Percentiles rank a stretch among this genome's conserved stretches.
Evolutionary conservation across 768 basidiomycete genomes (phyloP).

Genomic region (Lactarius trivialis): DNA sequence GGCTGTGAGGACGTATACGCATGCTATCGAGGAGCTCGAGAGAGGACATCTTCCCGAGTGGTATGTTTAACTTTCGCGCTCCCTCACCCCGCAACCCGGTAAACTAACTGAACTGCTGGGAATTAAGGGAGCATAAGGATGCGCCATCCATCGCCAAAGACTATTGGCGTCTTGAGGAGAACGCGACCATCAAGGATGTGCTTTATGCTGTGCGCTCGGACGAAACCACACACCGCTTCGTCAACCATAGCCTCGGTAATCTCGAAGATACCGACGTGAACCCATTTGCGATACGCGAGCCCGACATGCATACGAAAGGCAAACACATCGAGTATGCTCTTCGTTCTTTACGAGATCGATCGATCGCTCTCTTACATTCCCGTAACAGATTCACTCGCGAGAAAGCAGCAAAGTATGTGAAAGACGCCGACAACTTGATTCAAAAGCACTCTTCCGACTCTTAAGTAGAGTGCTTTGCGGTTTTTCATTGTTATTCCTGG

Average conservation of each 20-base stretch:
- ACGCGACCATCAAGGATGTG: conserved; percentile 81
- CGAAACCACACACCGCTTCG: conserved; percentile 89
- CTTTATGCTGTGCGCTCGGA: conserved; percentile 90
- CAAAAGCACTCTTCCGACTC: conserved; percentile 1
- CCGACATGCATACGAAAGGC: conserved; percentile 81
- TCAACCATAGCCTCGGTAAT: conserved; percentile 93
- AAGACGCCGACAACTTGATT: conserved; percentile 10
- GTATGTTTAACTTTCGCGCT: conserved; percentile 30
- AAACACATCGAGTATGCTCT: conserved; percentile 51
- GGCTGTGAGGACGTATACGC: conserved; percentile 87
- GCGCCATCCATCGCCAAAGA: conserved; percentile 90
- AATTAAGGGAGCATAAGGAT: conserved; percentile 54
- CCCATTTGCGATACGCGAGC: conserved; percentile 84
- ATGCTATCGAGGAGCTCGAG: conserved; percentile 78
- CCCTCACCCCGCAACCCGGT: background rate
- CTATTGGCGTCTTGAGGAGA: conserved; percentile 76
- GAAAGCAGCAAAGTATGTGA: conserved; percentile 16
- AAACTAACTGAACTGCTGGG: background rate
- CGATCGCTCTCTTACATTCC: conserved; percentile 11
- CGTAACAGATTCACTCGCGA: conserved; percentile 15
- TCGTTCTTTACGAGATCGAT: background rate
- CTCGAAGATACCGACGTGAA: conserved; percentile 77
- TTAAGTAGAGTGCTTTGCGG: background rate
- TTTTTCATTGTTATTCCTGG: background rate
- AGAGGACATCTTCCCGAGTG: conserved; percentile 76